These are phyloP conservation scores for Aspergillus eucalypticola DNA, from an alignment of 2,329 filamentous ascomycete species.

Conservation along the genomic window DNA sequence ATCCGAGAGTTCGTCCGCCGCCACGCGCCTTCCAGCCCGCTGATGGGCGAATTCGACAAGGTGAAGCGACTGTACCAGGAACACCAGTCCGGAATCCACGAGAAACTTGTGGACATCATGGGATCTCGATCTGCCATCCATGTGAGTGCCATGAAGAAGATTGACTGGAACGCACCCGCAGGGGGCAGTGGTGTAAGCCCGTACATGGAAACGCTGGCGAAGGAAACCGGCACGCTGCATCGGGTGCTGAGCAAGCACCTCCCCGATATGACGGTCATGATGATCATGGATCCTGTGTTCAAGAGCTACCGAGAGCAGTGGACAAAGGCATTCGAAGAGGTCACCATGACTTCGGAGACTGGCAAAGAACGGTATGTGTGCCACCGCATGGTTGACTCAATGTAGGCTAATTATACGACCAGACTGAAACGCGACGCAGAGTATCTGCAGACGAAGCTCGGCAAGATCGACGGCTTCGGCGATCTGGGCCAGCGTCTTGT, in stretches of 20 bases:
- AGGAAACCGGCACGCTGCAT: conserved; percentile 82
- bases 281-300: conserved; percentile 87
- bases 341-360: conserved; percentile 63
- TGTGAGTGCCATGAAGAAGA: conserved; percentile 70
- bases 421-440: conserved; percentile 78
- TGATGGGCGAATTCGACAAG: conserved; percentile 86
- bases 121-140: conserved; percentile 72
- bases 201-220: conserved; percentile 85
- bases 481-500: conserved; percentile 71
- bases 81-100: conserved; percentile 85
- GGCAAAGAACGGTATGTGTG: conserved; percentile 69
- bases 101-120: conserved; percentile 94
- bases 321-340: conserved; percentile 67
- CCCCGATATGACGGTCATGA: conserved; percentile 70
- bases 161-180: conserved; percentile 68
- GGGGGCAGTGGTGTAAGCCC: conserved; percentile 55
- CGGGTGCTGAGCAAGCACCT: conserved; percentile 81
- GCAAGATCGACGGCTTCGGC: conserved; percentile 76
- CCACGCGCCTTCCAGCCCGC: conserved; percentile 57
- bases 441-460: conserved; percentile 68
- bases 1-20: conserved; percentile 87
- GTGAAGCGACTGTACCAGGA: conserved; percentile 81
- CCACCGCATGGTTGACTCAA: too few relatives aligned
- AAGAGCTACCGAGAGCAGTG: conserved; percentile 78
- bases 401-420: conserved; percentile 16